These are phyloP conservation scores for Termitomyces sp. DNA, from an alignment of 768 basidiomycete species.

Conservation along the genomic window DNA sequence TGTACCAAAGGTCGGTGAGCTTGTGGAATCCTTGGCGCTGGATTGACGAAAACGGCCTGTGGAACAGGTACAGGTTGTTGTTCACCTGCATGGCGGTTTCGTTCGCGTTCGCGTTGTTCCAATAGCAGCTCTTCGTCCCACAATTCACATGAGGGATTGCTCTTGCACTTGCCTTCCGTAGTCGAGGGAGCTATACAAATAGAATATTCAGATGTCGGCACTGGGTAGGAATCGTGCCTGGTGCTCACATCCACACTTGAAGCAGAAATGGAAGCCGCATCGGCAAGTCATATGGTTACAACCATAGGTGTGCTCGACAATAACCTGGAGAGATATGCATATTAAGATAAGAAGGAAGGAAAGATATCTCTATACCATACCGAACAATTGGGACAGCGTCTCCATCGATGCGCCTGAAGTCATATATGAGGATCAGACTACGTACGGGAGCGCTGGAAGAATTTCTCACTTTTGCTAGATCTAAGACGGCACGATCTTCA, in stretches of 20 bases:
- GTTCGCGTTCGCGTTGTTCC: constrained; percentile 24
- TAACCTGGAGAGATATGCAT: constrained; percentile 13
- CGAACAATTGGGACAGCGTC: constrained; percentile 32
- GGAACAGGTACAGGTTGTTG: neutral
- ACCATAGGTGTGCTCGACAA: constrained; percentile 25
- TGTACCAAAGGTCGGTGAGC: neutral
- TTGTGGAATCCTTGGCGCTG: neutral
- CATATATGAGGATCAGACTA: neutral
- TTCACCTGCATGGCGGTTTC: constrained; percentile 9
- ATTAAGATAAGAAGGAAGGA: neutral
- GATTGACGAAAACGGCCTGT: neutral
- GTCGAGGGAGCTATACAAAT: constrained; percentile 12
- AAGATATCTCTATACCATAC: constrained; percentile 4
- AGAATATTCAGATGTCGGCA: neutral
- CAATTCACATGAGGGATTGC: constrained; percentile 29
- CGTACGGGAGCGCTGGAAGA: neutral
- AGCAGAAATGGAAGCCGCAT: constrained; percentile 39
- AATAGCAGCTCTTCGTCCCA: constrained; percentile 37
- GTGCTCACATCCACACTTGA: constrained; percentile 35
- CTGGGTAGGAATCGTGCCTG: neutral
- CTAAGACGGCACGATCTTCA: constrained; percentile 31
- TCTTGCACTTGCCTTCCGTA: constrained; percentile 23
- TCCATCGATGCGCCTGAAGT: constrained; percentile 33
- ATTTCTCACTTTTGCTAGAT: constrained; percentile 27
- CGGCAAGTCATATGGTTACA: constrained; percentile 40